phyloP scores from a whole-genome alignment of 495 filamentous ascomycete genomes.

The Penicillium coprophilum region DNA sequence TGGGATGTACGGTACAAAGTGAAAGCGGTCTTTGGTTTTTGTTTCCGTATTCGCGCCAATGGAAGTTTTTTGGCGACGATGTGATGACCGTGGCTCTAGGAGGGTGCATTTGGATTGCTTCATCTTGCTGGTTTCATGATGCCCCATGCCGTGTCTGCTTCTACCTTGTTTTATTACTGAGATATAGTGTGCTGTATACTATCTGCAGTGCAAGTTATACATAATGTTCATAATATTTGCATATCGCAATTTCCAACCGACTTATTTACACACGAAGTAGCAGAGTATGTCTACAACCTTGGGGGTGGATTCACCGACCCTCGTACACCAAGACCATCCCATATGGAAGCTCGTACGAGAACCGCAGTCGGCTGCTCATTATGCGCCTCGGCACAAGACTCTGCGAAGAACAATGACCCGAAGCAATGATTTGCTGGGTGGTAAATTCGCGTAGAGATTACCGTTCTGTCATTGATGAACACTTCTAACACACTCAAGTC shows the following conservation, averaged over 20 bases:
- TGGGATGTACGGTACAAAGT: constrained; percentile 24
- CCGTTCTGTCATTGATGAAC: constrained; percentile 41
- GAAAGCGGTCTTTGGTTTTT: constrained; percentile 15
- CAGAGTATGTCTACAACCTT: too few relatives aligned
- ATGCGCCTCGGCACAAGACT: neutral
- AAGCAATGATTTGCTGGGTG: constrained; percentile 15
- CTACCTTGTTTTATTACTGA: constrained; percentile 12
- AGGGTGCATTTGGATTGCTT: constrained; percentile 16
- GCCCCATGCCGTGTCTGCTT: constrained; percentile 3
- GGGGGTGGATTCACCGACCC: too few relatives aligned
- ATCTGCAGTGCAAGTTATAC: neutral
- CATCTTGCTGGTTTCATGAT: constrained; percentile 17
- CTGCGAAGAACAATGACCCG: constrained; percentile 32
- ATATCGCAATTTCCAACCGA: neutral
- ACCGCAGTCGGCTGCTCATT: constrained; percentile 10
- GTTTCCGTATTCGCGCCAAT: constrained; percentile 1
- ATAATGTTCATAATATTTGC: constrained; percentile 5
- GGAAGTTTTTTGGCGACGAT: constrained; percentile 17
- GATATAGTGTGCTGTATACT: neutral
- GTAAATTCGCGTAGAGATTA: constrained; percentile 40
- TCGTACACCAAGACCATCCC: constrained; percentile 34
- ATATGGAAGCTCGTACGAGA: constrained; percentile 28
- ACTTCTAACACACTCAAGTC: constrained; percentile 42
- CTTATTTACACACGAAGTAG: too few relatives aligned
- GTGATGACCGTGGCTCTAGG: constrained; percentile 24